Evolutionary conservation across 371 early-diverging fungal genomes (phyloP).

Genomic region (Mucor saturninus): DNA sequence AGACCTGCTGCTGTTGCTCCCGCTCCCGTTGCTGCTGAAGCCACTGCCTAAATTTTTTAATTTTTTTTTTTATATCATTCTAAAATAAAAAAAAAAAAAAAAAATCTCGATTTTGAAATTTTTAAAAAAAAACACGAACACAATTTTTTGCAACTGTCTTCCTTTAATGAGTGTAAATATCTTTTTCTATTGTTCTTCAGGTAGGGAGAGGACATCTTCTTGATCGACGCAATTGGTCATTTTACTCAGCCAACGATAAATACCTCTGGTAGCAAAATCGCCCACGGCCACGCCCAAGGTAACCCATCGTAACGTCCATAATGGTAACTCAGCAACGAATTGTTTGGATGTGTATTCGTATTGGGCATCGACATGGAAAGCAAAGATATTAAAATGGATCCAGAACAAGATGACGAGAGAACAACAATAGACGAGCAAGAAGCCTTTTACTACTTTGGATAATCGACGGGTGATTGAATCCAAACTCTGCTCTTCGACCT

Average conservation of each 20-base stretch:
- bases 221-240: constrained; percentile 41
- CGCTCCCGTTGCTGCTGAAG: constrained; percentile 48
- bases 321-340: constrained; percentile 61
- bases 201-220: constrained; percentile 46
- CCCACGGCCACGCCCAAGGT: constrained; percentile 64
- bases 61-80: background rate
- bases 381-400: constrained; percentile 67
- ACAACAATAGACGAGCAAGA: constrained; percentile 48
- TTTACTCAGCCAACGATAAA: constrained; percentile 41
- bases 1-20: constrained; percentile 60
- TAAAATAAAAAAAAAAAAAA: constrained; percentile 4
- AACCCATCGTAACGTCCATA: constrained; percentile 66
- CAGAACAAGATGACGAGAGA: constrained; percentile 60
- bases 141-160: background rate
- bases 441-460: constrained; percentile 32
- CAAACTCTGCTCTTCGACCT: constrained; percentile 13
- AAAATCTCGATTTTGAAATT: background rate
- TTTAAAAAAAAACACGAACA: background rate
- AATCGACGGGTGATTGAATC: constrained; percentile 21
- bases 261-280: constrained; percentile 45
- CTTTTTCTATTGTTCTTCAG: constrained; percentile 15
- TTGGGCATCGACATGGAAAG: constrained; percentile 52
- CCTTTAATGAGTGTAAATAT: background rate
- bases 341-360: constrained; percentile 38
- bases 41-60: constrained; percentile 15